Base-by-base conservation (phyloP, 1,139 yeast species). In the Kurtzmaniella quercitrusa region DNA sequence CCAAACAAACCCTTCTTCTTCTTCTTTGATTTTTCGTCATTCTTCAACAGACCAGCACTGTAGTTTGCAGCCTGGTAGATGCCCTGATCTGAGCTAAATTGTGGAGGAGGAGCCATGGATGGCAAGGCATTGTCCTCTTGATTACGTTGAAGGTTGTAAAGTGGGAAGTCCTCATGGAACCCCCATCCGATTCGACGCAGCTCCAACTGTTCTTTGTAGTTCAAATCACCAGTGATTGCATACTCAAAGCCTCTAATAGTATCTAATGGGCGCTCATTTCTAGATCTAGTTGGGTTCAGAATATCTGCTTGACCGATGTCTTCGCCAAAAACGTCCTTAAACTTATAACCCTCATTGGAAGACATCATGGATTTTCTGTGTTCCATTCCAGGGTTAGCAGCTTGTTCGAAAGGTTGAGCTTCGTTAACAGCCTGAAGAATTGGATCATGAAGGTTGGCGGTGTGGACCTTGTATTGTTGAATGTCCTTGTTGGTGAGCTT, bases 191-290 rank as follows among this genome's bases (percentile, higher is more conserved):
- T 73, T 33, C 80, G 68, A 18, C 76, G 76, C 8, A 91, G 75
- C 63, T 91, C 97, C 59, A 88, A 74, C 56, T 87, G 89, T 46
- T 87, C 93, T 43, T 83, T 77, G 67, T 85, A 84, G 21, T 77
- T 63, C 44, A 75, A 69, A 61, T 91, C 96, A 38, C 97, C 97
- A 3, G 96, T 85, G 49, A 93, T 88, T 28, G 96, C 83, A 59
- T 84, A 93, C 68, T 93, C 98, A 64, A 93, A 93, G 5, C 87
- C 78, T 50, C 97, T 73, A 55, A 93, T 89, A 2, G 98, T 93
- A 63, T 94, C 98, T 57, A 93, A 68, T 3, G 98, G 98, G 53
- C 98, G 80, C 68, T 93, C 98, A 62, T 89, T 89, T 60, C 98
- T 78, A 15, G 86, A 66, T 56, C 98, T 78, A 12, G 97, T 84